phyloP scores from a whole-genome alignment of 306 rosid species.

The Delonix regia region DNA sequence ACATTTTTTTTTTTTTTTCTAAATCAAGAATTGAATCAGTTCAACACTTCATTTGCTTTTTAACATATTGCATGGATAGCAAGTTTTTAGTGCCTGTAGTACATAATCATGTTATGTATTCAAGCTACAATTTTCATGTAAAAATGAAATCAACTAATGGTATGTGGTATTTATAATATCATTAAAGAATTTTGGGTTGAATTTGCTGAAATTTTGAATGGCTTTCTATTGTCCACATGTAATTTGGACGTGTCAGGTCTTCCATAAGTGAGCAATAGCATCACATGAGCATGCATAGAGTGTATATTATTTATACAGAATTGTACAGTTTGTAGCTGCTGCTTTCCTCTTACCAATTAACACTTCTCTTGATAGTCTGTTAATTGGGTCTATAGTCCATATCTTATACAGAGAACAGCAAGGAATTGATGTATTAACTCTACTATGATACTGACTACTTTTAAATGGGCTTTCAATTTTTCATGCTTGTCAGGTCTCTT shows the following conservation, averaged over 20 bases:
- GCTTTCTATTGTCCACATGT: constrained; percentile 2
- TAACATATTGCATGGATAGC: background rate
- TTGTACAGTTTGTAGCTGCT: constrained; percentile 26
- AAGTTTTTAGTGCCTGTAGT: background rate
- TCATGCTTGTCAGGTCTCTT: constrained; percentile 32
- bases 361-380: background rate
- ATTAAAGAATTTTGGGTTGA: constrained; percentile 23
- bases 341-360: constrained; percentile 6
- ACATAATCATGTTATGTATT: background rate
- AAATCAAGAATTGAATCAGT: background rate
- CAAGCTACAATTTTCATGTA: background rate
- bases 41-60: background rate
- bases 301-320: constrained; percentile 5
- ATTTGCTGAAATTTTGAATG: constrained; percentile 23
- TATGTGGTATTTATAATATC: constrained; percentile 5
- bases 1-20: background rate
- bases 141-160: constrained; percentile 9
- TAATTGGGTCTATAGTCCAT: constrained; percentile 14
- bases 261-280: constrained; percentile 24
- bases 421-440: constrained; percentile 32
- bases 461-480: constrained; percentile 35
- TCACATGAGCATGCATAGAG: constrained; percentile 6
- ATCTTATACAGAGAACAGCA: constrained; percentile 4
- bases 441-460: constrained; percentile 20
- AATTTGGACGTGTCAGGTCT: constrained; percentile 10